Evolutionary conservation across 306 rosid genomes (phyloP).

Genomic region (Trifolium pratense): DNA sequence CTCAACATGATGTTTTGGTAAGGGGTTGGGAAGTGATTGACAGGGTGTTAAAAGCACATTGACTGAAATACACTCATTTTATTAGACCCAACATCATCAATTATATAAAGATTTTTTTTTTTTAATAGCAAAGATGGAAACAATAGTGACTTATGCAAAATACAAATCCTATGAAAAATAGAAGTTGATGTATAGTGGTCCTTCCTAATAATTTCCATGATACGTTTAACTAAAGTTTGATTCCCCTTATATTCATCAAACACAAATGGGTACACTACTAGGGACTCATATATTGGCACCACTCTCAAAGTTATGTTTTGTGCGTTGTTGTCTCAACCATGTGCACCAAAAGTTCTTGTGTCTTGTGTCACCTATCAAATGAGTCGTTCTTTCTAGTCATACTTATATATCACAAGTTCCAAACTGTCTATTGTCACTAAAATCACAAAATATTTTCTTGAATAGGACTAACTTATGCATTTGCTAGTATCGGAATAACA

Average conservation of each 20-base stretch:
- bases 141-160: no score
- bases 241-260: slow-evolving; percentile 4
- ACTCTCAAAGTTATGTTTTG: neutral
- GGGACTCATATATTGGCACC: slow-evolving; percentile 8
- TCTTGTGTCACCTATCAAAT: slow-evolving; percentile 7
- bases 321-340: slow-evolving; percentile 29
- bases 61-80: no score
- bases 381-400: neutral
- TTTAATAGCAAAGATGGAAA: no score
- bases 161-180: neutral
- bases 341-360: slow-evolving; percentile 28
- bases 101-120: no score
- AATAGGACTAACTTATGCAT: slow-evolving; percentile 35
- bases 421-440: neutral
- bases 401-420: slow-evolving; percentile 17
- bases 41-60: no score
- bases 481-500: no score
- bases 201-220: slow-evolving; percentile 45
- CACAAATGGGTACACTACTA: slow-evolving; percentile 4
- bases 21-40: no score
- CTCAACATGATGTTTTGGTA: no score
- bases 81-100: no score
- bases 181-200: slow-evolving; percentile 53
- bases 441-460: neutral
- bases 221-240: slow-evolving; percentile 34